A percentile compares a stretch with the other conserved stretches of the same genome.
phyloP scores from a whole-genome alignment of 2,329 filamentous ascomycete genomes.

The Fusarium hainanense region DNA sequence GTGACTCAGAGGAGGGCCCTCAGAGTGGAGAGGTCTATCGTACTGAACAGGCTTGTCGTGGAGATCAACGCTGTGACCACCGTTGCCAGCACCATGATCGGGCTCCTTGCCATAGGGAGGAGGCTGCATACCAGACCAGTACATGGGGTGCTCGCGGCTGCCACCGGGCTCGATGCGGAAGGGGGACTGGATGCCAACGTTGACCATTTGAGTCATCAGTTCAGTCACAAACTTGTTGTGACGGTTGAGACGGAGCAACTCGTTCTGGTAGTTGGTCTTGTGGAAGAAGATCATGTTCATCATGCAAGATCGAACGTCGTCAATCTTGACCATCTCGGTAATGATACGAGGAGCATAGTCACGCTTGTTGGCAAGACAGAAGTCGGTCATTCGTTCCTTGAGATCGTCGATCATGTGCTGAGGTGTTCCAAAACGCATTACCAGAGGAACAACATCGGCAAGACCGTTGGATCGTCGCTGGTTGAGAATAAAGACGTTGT shows the following conservation, averaged over 20 bases:
- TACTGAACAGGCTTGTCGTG: conserved; percentile 10
- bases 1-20: conserved; percentile 26
- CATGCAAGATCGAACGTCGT: conserved; percentile 85
- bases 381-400: conserved; percentile 82
- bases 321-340: conserved; percentile 82
- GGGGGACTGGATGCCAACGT: conserved; percentile 87
- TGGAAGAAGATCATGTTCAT: conserved; percentile 97
- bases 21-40: conserved; percentile 23
- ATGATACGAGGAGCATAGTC: conserved; percentile 89
- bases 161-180: conserved; percentile 70
- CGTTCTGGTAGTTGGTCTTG: conserved; percentile 97
- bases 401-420: conserved; percentile 85
- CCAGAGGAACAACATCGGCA: conserved; percentile 85
- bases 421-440: conserved; percentile 89
- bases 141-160: conserved; percentile 75
- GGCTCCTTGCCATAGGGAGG: conserved; percentile 52
- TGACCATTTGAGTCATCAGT: conserved; percentile 85
- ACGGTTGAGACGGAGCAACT: conserved; percentile 86
- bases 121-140: conserved; percentile 53
- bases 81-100: conserved; percentile 4
- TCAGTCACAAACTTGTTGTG: conserved; percentile 96
- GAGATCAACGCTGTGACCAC: conserved; percentile 6
- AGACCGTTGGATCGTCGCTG: conserved; percentile 89
- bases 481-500: conserved; percentile 93
- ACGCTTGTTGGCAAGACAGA: conserved; percentile 85